phyloP scores from a whole-genome alignment of 73 alveolate genomes.

The Paramecium biaurelia region DNA sequence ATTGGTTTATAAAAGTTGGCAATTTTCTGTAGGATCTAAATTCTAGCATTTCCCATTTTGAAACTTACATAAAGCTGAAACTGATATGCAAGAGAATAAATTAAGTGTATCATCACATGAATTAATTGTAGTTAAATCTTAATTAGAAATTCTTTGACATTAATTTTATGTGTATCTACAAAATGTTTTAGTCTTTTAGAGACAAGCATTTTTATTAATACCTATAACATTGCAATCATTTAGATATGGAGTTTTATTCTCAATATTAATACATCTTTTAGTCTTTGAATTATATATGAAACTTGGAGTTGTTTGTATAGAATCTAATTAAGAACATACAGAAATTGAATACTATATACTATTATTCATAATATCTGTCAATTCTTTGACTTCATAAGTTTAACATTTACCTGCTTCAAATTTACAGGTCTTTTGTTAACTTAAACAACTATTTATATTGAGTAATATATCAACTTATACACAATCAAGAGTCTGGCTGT shows the following conservation, averaged over 20 bases:
- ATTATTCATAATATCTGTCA: neutral
- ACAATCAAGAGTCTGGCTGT: neutral
- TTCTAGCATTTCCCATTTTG: neutral
- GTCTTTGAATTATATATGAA: neutral
- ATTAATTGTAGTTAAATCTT: neutral
- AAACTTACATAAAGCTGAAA: neutral
- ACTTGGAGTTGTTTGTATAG: neutral
- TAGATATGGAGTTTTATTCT: neutral
- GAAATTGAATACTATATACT: neutral
- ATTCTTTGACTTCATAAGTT: neutral
- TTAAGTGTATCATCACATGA: neutral
- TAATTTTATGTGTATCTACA: neutral
- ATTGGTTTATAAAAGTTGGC: neutral
- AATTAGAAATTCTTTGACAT: neutral
- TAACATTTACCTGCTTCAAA: neutral
- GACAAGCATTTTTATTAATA: neutral
- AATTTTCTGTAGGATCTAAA: neutral
- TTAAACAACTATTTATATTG: neutral
- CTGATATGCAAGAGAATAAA: neutral
- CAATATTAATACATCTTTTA: neutral
- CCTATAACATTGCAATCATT: neutral
- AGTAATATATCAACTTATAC: neutral
- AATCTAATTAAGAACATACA: neutral
- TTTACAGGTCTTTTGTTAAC: neutral
- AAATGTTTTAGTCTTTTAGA: neutral